A percentile compares a stretch with the other conserved stretches of the same genome.
Evolutionary conservation across 371 early-diverging fungal genomes (phyloP).

Genomic region (Parasitella parasitica): DNA sequence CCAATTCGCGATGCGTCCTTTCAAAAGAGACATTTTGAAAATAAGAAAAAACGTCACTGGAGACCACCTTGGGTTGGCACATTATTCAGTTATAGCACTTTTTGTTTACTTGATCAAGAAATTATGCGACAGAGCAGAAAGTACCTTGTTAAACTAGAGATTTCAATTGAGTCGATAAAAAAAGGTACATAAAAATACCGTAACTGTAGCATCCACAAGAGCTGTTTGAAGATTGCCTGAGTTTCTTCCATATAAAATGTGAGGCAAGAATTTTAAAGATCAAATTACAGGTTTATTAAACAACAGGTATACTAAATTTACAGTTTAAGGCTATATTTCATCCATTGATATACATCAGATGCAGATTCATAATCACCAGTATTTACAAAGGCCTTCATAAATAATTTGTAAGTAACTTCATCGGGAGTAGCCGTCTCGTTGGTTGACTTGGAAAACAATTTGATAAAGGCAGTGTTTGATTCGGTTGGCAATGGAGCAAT

Average conservation of each 20-base stretch:
- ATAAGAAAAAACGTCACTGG: neutral
- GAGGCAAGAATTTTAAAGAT: too few relatives aligned
- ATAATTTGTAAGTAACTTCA: conserved; percentile 32
- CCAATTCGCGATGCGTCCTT: neutral
- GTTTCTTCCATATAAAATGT: too few relatives aligned
- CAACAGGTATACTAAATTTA: conserved; percentile 6
- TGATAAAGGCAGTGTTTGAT: conserved; percentile 2
- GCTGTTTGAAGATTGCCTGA: too few relatives aligned
- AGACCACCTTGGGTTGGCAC: too few relatives aligned
- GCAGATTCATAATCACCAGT: conserved; percentile 31
- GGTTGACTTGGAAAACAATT: conserved; percentile 9
- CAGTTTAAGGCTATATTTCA: neutral
- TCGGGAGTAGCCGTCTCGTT: conserved; percentile 15
- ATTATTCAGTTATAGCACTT: too few relatives aligned
- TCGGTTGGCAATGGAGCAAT: neutral
- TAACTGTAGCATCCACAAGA: too few relatives aligned
- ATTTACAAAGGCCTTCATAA: conserved; percentile 40
- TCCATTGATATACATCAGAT: conserved; percentile 5
- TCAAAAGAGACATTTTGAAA: neutral
- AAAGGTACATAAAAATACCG: too few relatives aligned
- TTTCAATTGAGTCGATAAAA: too few relatives aligned
- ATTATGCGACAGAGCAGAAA: too few relatives aligned
- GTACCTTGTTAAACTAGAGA: too few relatives aligned
- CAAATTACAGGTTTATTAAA: neutral
- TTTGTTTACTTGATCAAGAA: too few relatives aligned